Evolutionary conservation across 1,284 basidiomycete genomes (phyloP).

Genomic region (Cryptococcus sp.): DNA sequence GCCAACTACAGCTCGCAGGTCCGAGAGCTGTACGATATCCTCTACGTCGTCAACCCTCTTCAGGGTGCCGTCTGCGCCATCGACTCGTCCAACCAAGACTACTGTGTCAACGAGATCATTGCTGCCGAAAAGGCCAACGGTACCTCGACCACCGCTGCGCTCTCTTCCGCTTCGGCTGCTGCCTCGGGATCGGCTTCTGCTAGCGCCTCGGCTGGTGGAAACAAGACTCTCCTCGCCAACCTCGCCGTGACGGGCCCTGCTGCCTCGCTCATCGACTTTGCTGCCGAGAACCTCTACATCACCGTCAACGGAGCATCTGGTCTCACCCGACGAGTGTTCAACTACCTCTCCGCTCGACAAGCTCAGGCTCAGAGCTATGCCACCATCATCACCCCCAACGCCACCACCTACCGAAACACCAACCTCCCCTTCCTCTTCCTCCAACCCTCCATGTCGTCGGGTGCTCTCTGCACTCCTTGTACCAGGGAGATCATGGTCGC

Average conservation of each 20-base stretch:
- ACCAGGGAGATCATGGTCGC: slow-evolving; percentile 64
- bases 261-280: slow-evolving; percentile 27
- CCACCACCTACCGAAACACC: slow-evolving; percentile 57
- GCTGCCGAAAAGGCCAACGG: slow-evolving; percentile 20
- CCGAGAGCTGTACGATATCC: slow-evolving; percentile 63
- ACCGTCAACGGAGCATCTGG: slow-evolving; percentile 20
- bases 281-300: slow-evolving; percentile 40
- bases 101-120: slow-evolving; percentile 56
- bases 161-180: slow-evolving; percentile 15
- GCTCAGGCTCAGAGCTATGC: slow-evolving; percentile 18
- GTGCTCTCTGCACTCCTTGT: slow-evolving; percentile 70
- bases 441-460: slow-evolving; percentile 51
- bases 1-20: slow-evolving; percentile 51
- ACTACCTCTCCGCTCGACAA: slow-evolving; percentile 23
- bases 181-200: slow-evolving; percentile 9
- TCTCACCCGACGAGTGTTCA: slow-evolving; percentile 27
- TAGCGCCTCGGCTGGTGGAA: slow-evolving; percentile 12
- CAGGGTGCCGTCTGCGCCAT: slow-evolving; percentile 64
- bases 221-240: slow-evolving; percentile 17
- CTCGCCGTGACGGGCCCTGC: slow-evolving; percentile 15
- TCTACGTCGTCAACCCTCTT: slow-evolving; percentile 67
- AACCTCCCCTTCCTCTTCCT: slow-evolving; percentile 79
- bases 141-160: slow-evolving; percentile 8
- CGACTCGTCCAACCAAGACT: slow-evolving; percentile 58
- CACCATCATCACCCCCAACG: slow-evolving; percentile 57